Base-by-base conservation (phyloP, 2,329 filamentous ascomycete species). In the Plectosphaerella sp. region DNA sequence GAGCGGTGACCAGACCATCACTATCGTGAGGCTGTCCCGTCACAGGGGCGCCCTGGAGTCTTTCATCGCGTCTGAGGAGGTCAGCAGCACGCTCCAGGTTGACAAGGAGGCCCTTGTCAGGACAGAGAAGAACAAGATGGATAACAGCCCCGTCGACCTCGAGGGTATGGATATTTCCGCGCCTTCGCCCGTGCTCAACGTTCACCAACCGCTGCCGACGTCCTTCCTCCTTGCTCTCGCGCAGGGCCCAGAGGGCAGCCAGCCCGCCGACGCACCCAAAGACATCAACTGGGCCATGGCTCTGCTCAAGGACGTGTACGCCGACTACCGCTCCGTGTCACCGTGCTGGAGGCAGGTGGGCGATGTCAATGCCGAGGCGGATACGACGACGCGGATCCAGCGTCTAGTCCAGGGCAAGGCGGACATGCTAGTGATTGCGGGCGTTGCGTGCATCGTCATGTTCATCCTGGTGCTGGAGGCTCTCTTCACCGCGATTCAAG, bases 321-420 rank as follows among this genome's bases (percentile, higher is more conserved):
- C 47, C 14, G 47, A 48, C 15, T 48, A 48, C 8, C 37, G 18
- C n/a, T 43, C 41, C n/a, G 41, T 43, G n/a, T 16, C 35, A 18
- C 47, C 47, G n/a, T 48, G 47, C 47, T 48, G 47, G 47, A 36
- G 37, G 35, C 36, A 48, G 47, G 39, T 18, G 5, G 16, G n/a
- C 41, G 28, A 12, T 12, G 8, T 12, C 28, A 12, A 33, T 12
- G 28, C 28, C 28, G 28, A 33, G 28, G n/a, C 16, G 8, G 41
- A 43, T 12, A 18, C 47, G 7, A 37, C 20, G 36, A 35, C 47
- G 14, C 18, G 47, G 12, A 39, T 48, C 35, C 47, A 41, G 35
- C 47, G 47, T 11, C 47, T 48, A 18, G 20, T 20, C 20, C 35
- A 39, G 12, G 47, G 47, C 47, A 48, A 48, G 36, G 36, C 47